Conservation (phyloP, 2,329 filamentous ascomycete genomes). For the Aspergillus fijiensis region DNA sequence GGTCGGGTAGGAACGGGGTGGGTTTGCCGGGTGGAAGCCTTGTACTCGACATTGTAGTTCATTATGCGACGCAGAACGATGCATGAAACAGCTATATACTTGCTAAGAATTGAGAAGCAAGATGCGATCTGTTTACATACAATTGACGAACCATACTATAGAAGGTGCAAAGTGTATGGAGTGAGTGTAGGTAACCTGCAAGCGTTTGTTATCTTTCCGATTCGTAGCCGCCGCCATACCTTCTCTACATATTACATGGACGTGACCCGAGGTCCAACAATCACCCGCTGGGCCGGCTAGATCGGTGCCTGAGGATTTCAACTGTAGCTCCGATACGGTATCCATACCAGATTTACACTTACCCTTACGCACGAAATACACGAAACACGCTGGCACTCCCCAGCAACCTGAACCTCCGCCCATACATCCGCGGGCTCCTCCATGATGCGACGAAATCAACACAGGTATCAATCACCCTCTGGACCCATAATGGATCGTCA, state of each 20-base stretch:
- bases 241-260: background rate
- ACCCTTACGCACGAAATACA: background rate
- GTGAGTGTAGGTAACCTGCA: too few species aligned
- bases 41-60: too few species aligned
- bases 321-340: background rate
- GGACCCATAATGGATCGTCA: background rate
- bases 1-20: background rate
- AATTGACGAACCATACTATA: background rate
- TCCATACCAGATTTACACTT: background rate
- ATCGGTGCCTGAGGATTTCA: background rate
- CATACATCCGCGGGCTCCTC: background rate
- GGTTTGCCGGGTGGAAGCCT: background rate
- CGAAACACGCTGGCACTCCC: background rate
- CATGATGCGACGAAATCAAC: background rate
- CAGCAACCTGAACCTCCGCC: background rate
- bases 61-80: too few species aligned
- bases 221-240: background rate
- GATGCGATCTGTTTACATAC: too few species aligned
- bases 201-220: background rate
- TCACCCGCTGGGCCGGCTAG: background rate
- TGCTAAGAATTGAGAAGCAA: too few species aligned
- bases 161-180: too few species aligned
- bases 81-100: too few species aligned
- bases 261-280: background rate
- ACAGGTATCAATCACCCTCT: background rate